These are phyloP conservation scores for Phytophthora pinifolia DNA, from an alignment of 352 stramenopile species.

Conservation along the genomic window DNA sequence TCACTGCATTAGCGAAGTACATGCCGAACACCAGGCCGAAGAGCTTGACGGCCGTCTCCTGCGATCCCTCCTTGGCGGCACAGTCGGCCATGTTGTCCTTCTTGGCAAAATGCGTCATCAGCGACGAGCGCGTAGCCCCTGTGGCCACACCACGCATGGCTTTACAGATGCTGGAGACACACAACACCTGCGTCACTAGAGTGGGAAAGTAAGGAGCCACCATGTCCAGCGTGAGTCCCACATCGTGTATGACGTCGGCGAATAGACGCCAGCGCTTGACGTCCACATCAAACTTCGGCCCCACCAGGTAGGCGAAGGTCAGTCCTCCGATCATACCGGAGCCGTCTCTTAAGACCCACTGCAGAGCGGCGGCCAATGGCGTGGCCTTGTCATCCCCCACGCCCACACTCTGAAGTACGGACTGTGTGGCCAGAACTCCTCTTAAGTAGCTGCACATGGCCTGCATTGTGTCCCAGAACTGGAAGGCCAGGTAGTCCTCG, in stretches of 20 bases:
- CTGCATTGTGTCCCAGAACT: conserved; percentile 95
- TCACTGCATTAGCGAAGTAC: conserved; percentile 80
- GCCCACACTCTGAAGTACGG: conserved; percentile 92
- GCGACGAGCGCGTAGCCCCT: conserved; percentile 91
- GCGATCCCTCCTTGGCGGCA: conserved; percentile 94
- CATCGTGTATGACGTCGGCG: conserved; percentile 96
- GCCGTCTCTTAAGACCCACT: conserved; percentile 77
- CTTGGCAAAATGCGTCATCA: conserved; percentile 91
- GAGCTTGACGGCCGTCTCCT: conserved; percentile 95
- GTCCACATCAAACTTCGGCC: conserved; percentile 92
- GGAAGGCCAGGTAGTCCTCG: conserved; percentile 93
- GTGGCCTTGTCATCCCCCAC: conserved; percentile 89
- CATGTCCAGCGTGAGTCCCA: conserved; percentile 92
- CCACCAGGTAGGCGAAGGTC: conserved; percentile 92
- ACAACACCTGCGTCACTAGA: conserved; percentile 72
- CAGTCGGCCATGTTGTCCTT: conserved; percentile 91
- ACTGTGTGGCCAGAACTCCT: conserved; percentile 92
- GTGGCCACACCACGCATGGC: conserved; percentile 95
- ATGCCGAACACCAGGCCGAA: conserved; percentile 91
- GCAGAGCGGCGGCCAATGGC: conserved; percentile 67
- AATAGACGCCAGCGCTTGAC: conserved; percentile 97
- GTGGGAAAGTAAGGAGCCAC: conserved; percentile 69
- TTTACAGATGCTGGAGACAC: conserved; percentile 91
- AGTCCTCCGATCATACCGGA: conserved; percentile 91
- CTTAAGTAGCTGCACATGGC: conserved; percentile 95